Base-by-base conservation (phyloP, 2,329 filamentous ascomycete species). In the Coleophoma crateriformis region DNA sequence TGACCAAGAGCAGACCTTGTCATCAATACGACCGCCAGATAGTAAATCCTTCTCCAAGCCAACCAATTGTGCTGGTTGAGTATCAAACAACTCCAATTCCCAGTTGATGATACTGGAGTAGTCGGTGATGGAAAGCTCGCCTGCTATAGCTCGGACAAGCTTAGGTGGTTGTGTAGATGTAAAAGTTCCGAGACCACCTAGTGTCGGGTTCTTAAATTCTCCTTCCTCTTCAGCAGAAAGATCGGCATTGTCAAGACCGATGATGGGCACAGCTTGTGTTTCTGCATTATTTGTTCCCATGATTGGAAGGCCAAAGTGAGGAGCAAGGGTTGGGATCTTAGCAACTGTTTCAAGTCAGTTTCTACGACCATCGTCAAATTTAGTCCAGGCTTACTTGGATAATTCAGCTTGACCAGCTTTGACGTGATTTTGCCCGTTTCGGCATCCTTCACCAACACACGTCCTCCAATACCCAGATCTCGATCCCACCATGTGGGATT, bases 401-500 rank as follows among this genome's bases (percentile, higher is more conserved):
- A 96, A 66, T 86, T 88, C 46, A 97, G 76, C 73, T 95, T 95
- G 54, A 96, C 91, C 42, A 97, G 77, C 72, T 85, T 88, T 32
- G 81, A 84, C 19, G 79, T 76, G 34, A 95, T 89, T 77, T 92
- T 95, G 58, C 86, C 86, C 2, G 81, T 80, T 44, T 74, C 70
- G 4, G 76, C 66, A 59, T 96, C 85, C 55, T 84, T 87, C 42
- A 97, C 84, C 45, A 97, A 76, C 4, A 97, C 92, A 41, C 90
- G 79, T 37, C 94, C 94, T 56, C 90, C 94, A 60, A 97, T 87
- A 57, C 88, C 85, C 46, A 99, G 78, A 67, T 99, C 94, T 35
- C 94, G 82, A 68, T 97, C 94, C 92, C 91, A 97, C 94, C 94
- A 97, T 1, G 94, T 97, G 54, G 77, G 76, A 65, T 91, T 94